phyloP scores from a whole-genome alignment of 805 yeast species.

The Cyberlindnera euphorbiiphila region DNA sequence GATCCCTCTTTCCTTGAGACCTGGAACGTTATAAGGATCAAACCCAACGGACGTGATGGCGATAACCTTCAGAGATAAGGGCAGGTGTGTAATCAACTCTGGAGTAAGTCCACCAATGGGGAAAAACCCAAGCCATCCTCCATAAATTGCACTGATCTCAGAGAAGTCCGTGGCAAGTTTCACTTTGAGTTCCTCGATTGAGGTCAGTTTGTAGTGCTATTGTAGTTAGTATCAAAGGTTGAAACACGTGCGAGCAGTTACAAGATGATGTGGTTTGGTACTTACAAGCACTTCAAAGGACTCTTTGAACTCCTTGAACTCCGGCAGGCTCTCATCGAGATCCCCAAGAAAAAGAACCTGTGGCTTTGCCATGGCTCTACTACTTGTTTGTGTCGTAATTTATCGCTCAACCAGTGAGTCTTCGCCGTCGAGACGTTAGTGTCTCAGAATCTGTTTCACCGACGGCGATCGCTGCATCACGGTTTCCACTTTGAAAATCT shows the following conservation, averaged over 20 bases:
- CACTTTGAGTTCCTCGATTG: conserved; percentile 36
- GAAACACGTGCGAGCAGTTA: too few species aligned
- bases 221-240: conserved; percentile 1
- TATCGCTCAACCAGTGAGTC: too few species aligned
- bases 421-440: too few species aligned
- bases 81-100: conserved; percentile 42
- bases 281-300: conserved; percentile 35
- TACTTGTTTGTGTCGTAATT: too few species aligned
- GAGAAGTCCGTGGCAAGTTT: conserved; percentile 35
- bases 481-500: too few species aligned
- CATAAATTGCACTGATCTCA: conserved; percentile 50
- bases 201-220: conserved; percentile 32
- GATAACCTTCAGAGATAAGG: conserved; percentile 42
- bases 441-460: not conserved
- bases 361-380: conserved; percentile 11
- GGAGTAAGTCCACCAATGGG: conserved; percentile 47
- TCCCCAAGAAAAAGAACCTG: conserved; percentile 41
- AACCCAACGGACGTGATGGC: conserved; percentile 56
- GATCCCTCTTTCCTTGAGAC: conserved; percentile 38
- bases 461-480: too few species aligned
- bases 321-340: conserved; percentile 35
- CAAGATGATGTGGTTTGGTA: not conserved
- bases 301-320: conserved; percentile 33
- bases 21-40: conserved; percentile 45
- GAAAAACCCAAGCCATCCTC: conserved; percentile 55